phyloP scores from a whole-genome alignment of 2,329 filamentous ascomycete species.

The Pestalotiopsis sp. region DNA sequence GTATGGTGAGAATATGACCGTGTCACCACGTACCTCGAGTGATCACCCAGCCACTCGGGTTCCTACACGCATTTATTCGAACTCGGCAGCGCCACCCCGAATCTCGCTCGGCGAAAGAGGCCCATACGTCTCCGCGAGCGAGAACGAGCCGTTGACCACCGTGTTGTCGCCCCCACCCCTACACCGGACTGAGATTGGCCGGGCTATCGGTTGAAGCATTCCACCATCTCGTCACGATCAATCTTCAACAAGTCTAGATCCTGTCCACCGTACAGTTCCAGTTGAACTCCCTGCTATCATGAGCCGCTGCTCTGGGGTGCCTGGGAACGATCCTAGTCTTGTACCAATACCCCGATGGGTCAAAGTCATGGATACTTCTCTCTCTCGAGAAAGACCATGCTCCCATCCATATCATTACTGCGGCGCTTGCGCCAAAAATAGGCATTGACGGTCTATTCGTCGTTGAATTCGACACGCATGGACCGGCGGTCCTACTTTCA shows the following conservation, averaged over 20 bases:
- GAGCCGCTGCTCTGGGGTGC: background rate
- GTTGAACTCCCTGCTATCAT: background rate
- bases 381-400: background rate
- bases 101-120: constrained; percentile 46
- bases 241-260: background rate
- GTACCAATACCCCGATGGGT: background rate
- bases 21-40: constrained; percentile 38
- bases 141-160: constrained; percentile 38
- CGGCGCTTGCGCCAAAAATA: background rate
- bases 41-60: constrained; percentile 28
- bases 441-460: background rate
- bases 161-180: constrained; percentile 54
- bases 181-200: constrained; percentile 51
- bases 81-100: constrained; percentile 45
- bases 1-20: constrained; percentile 38
- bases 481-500: background rate
- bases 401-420: background rate
- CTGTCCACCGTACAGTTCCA: background rate
- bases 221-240: background rate
- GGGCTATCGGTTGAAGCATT: constrained; percentile 53
- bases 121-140: background rate
- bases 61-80: constrained; percentile 47
- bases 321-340: background rate
- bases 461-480: background rate
- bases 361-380: background rate